Evolutionary conservation across 805 yeast species (phyloP).

Genomic region (Yarrowia sp.): DNA sequence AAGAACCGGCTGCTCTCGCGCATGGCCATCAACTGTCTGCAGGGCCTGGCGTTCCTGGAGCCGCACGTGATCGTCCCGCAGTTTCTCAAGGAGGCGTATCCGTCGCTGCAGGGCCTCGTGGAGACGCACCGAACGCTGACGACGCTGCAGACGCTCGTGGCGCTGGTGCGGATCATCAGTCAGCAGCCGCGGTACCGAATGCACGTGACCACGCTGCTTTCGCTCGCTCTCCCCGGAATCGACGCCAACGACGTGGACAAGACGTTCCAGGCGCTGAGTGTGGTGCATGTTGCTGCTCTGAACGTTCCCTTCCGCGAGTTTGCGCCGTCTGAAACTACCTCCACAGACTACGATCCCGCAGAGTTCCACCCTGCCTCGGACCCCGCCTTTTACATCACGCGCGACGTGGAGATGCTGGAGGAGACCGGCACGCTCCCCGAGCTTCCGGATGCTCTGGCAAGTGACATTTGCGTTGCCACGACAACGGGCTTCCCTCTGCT

Average conservation of each 20-base stretch:
- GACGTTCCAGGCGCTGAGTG: conserved; percentile 64
- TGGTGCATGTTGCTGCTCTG: conserved; percentile 66
- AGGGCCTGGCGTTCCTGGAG: conserved; percentile 60
- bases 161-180: conserved; percentile 65
- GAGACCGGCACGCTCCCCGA: conserved; percentile 26
- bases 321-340: too few relatives aligned
- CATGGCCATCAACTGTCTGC: conserved; percentile 57
- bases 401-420: conserved; percentile 59
- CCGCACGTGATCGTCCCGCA: conserved; percentile 47
- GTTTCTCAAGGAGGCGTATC: conserved; percentile 59
- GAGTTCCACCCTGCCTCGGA: not conserved
- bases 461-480: conserved; percentile 65
- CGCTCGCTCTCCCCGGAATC: conserved; percentile 71
- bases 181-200: conserved; percentile 61
- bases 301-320: conserved; percentile 71
- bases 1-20: conserved; percentile 58
- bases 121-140: conserved; percentile 73
- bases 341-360: not conserved
- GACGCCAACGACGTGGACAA: conserved; percentile 83
- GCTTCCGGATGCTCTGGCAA: conserved; percentile 33
- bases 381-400: conserved; percentile 49
- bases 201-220: conserved; percentile 72
- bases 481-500: conserved; percentile 67
- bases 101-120: conserved; percentile 44
- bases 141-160: conserved; percentile 65